Base-by-base conservation (phyloP, 1,284 basidiomycete genomes). In the Malassezia sympodialis region DNA sequence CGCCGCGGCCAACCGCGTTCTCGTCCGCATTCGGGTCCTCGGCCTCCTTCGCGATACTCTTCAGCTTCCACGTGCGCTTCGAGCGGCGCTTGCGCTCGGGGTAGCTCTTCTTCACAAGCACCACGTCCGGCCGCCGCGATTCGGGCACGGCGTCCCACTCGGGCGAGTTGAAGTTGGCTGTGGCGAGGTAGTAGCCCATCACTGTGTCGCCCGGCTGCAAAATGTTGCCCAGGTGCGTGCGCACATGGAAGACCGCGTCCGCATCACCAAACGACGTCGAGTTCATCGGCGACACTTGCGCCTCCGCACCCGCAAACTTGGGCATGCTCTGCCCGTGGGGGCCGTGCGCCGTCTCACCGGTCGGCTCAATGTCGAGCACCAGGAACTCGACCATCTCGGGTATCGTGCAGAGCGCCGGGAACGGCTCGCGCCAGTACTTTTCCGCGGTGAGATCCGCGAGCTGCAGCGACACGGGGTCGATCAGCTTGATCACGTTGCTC, bases 91-190 rank as follows among this genome's bases (percentile, higher is more conserved):
- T 78, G 45, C 90, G 79, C 77, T 93, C 88, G 45, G 91, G 94
- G 77, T 96, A 98, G 54, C 88, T 83, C 81, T 98, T 98, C 79
- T 88, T 87, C 61, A 96, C 86, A 15, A 98, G 82, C 28, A 98
- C 82, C 61, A 96, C 84, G 69, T 96, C 90, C 0, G 93, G 94
- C 60, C 93, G 80, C 44, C 85, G 82, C 44, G 81, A 80, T 15
- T 59, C 27, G 11, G 72, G 68, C 3, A 96, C 78, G n/a, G 79
- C 75, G 31, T 90, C 84, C 73, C 85, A 96, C 42, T 84, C 83
- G 46, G 86, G 83, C 58, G 85, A 88, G 80, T 98, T 98, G 80
- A 87, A 96, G 79, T 98, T 98, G 58, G 87, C 79, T 60, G 86
- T 82, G 17, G 84, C 84, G 55, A 98, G 81, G 76, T 88, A 83